Evolutionary conservation across 2,329 filamentous ascomycete genomes (phyloP), one percentile per base, ranked within the genome.

Genomic region (Trichoderma afroharzianum): DNA sequence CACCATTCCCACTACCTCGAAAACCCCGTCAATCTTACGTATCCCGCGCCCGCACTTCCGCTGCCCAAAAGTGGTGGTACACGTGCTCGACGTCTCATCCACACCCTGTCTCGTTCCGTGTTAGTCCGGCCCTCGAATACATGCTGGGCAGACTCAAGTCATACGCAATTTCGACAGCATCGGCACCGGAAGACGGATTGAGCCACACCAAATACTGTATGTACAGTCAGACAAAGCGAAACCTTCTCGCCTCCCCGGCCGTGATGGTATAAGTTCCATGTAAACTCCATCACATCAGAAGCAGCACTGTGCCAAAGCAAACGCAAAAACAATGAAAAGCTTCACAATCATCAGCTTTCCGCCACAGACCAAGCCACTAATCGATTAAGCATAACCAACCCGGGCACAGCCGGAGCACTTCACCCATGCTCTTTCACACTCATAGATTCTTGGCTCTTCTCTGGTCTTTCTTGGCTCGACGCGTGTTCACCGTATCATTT

Each of bases 21-120:
- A 12, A 15, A 28, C 24, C 32, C 68, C 47, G 68, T 70, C 68
- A 70, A 70, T 63, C 59, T 70, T 70, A 70, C 68, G 68, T 70
- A 70, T 63, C 57, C 57, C 28, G 21, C 67, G 39, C 67, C 57
- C 63, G 63, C 63, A 53, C 47, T 53, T 21, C n/a, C n/a, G 9
- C 47, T 53, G n/a, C 47, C 47, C 47, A 24, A 24, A 50, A 53
- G 66, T 68, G 66, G 66, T 55, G 66, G 66, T 30, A 68, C 66
- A 68, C 66, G 66, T 68, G 66, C 66, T 59, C 64, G 18, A 59
- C 57, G 28, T 21, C 36, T 21, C 36, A 33, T 64, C 43, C 24
- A 21, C 26, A 18, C 28, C 62, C 47, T 63, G 36, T 30, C 62
- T 64, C 14, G 9, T 64, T 53, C 28, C 43, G 62, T 64, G 26